Evolutionary conservation across 2,329 filamentous ascomycete genomes (phyloP), one percentile per base, ranked within the genome.

Genomic region (Colletotrichum salicis): DNA sequence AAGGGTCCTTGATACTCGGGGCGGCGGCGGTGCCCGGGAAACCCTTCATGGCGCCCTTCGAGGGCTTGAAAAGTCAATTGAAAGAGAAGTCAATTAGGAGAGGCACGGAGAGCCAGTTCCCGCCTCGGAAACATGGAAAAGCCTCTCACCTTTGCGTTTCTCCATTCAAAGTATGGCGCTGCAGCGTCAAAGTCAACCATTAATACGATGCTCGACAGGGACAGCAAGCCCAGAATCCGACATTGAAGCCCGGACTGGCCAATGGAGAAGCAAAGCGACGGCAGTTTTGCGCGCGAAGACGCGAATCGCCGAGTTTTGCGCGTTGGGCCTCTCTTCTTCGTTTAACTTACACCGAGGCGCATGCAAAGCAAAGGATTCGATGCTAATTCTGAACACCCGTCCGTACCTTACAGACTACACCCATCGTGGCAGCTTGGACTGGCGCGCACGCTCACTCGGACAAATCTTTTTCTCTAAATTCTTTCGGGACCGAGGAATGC

Each of bases 291-390:
- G 24, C 57, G 48, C 67, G 56, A 67, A 64, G 45, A 19, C 51
- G 68, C 64, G 64, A 67, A 51, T 11, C 24, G 61, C 60, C 60
- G 61, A 69, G 27, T 56, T 24, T n/a, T 58, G 56, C 54, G 54
- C 41, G 41, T 54, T 29, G 15, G 54, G 31, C 19, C 41, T 48
- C 41, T n/a, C 27, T 22, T 29, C 51, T 19, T 48, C 22, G 13
- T 15, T n/a, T 51, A 22, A 35, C 48, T 52, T 22, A 15, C 31
- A 52, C 52, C n/a, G 48, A 35, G n/a, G 35, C 52, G 22, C 45
- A n/a, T 48, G 41, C 19, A 48, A 15, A 48, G 41, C 7, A 48
- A n/a, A 48, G 7, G 37, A 22, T 48, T 48, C 19, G 41, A 48
- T n/a, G 19, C 41, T 48, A 22, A 48, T 48, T 48, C 41, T 19